phyloP scores from a whole-genome alignment of 139 green algal species.

The Desmodesmus armatus region DNA sequence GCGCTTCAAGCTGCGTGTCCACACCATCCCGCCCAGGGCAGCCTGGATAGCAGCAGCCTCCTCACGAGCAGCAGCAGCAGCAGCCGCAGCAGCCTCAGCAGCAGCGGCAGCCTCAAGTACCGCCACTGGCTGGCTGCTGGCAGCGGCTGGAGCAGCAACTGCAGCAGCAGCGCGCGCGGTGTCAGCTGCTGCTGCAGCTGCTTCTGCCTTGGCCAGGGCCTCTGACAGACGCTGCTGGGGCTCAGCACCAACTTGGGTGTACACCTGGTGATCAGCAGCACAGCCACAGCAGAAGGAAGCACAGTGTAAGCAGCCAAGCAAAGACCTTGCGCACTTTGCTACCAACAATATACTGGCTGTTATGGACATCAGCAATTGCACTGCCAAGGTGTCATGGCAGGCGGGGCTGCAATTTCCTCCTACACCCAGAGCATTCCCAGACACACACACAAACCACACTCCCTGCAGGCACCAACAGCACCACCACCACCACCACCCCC shows the following conservation, averaged over 20 bases:
- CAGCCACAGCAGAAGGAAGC: background rate
- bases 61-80: conserved; percentile 26
- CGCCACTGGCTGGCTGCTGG: background rate
- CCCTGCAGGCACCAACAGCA: no score
- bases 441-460: no score
- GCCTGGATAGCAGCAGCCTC: conserved; percentile 49
- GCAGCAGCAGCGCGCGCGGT: conserved; percentile 2
- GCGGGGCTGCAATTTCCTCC: background rate
- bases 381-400: background rate
- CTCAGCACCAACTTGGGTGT: conserved; percentile 68
- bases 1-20: conserved; percentile 92
- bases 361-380: background rate
- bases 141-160: background rate
- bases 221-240: conserved; percentile 62
- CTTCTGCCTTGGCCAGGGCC: conserved; percentile 47
- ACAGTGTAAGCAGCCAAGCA: background rate
- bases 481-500: background rate
- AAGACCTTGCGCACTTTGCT: no score
- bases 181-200: conserved; percentile 31
- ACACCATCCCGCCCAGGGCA: conserved; percentile 85
- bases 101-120: conserved; percentile 28
- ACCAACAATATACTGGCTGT: no score
- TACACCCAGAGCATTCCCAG: no score
- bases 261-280: conserved; percentile 60
- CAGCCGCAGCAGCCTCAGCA: conserved; percentile 44